Base-by-base conservation (phyloP, 2,329 filamentous ascomycete species). In the Sarocladiaceae sp. region DNA sequence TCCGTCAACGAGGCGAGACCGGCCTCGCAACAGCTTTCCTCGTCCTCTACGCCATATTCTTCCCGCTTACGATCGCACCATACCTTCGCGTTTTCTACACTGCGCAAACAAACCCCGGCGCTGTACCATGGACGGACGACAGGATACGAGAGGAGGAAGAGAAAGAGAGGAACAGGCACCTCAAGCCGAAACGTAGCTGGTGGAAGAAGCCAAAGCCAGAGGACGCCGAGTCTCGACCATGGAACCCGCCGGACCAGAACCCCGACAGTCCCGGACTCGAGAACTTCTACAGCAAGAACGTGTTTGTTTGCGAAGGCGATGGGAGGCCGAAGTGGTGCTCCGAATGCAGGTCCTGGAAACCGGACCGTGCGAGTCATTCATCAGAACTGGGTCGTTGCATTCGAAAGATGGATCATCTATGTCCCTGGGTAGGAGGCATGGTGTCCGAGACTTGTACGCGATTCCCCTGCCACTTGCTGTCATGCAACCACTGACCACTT, bases 391-490 rank as follows among this genome's bases (percentile, higher is more conserved):
- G 83, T 48, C 79, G 90, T 39, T 97, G 93, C 63, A 87, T 96
- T 20, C 74, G 80, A 36, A 94, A 94, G 62, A 94, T 97, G 87
- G 93, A 97, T 57, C 93, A 97, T 64, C 94, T 92, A 62, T 99
- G 94, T 63, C 94, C 93, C 0, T 97, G 87, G 88, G 92, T 96
- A n/a, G 93, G 93, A 3, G 94, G 93, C 20, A 88, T 96, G 58
- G 85, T 99, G 10, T 87, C 84, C 0, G 92, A 97, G 66, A 91
- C 83, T 2, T 83, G 80, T 83, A 61, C 65, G 79, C 67, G 36
- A 40, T 53, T 11, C 37, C 5, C 37, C 7, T 23, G 17, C 37
- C 17, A 22, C 39, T 23, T 20, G 22, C 6, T 12, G 13, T 33
- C 5, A n/a, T 13, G 20, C 22, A 28, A 2, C 33, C 1, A 20